Conservation (phyloP, 139 green algal genomes). For the Chlamydomonas sphaeroides region DNA sequence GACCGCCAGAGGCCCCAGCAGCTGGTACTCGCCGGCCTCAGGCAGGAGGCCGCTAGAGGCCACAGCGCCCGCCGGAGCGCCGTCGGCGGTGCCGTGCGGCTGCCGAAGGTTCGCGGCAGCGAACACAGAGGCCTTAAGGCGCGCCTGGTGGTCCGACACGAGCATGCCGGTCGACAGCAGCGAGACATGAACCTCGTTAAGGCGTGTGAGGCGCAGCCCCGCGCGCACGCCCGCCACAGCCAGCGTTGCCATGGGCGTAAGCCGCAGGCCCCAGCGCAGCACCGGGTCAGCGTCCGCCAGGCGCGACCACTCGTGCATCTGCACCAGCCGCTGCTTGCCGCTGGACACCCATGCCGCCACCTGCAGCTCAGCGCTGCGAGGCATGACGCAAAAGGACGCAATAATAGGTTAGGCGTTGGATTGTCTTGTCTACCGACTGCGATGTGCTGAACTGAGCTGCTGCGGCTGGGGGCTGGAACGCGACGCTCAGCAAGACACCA, state of each 20-base stretch:
- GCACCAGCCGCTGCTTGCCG: not conserved
- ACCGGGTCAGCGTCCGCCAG: not conserved
- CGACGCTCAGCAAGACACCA: no score
- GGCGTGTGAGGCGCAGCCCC: not conserved
- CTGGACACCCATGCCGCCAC: not conserved
- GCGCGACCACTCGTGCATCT: not conserved
- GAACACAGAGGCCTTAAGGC: no score
- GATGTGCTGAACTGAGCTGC: no score
- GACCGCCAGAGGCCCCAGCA: not conserved
- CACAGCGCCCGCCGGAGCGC: no score
- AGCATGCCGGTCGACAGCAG: not conserved
- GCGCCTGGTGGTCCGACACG: slow-evolving; percentile 26
- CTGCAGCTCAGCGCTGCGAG: slow-evolving; percentile 14
- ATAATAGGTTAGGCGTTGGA: no score
- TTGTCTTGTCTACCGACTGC: no score
- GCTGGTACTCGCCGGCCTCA: slow-evolving; percentile 1
- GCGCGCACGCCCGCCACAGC: slow-evolving; percentile 4
- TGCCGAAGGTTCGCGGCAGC: no score
- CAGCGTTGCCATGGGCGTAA: slow-evolving; percentile 32
- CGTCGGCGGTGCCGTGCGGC: not conserved
- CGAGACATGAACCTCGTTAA: not conserved
- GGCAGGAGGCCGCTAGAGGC: no score
- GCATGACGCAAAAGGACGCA: no score
- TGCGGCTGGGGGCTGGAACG: no score
- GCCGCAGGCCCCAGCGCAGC: slow-evolving; percentile 23